A percentile compares a stretch with the other conserved stretches of the same genome.
These are phyloP conservation scores for Avena eriantha DNA, from an alignment of 176 grass and related monocot genomes.

Conservation along the genomic window DNA sequence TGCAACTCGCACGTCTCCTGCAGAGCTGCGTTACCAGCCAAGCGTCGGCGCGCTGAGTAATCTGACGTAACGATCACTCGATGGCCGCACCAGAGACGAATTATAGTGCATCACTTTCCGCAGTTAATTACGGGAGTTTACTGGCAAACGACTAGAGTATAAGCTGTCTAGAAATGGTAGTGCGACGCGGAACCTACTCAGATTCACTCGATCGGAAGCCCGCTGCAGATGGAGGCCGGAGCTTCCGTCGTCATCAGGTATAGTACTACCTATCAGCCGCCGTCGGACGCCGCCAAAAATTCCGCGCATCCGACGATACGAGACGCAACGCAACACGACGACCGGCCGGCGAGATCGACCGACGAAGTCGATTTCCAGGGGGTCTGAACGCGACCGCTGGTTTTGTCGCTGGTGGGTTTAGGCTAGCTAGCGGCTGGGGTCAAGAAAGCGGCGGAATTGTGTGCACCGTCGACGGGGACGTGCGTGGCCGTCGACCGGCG, in stretches of 20 bases:
- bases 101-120: neutral
- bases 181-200: neutral
- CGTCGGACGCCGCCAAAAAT: neutral
- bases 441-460: neutral
- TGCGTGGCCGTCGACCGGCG: neutral
- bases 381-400: slow-evolving; percentile 19
- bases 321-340: neutral
- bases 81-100: neutral
- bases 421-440: neutral
- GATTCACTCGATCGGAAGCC: too few relatives aligned
- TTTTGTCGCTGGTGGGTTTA: slow-evolving; percentile 25
- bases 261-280: neutral
- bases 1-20: too few relatives aligned
- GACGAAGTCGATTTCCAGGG: too few relatives aligned
- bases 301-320: neutral
- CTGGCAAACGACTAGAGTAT: neutral
- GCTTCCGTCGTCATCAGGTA: neutral
- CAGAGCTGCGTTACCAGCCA: too few relatives aligned
- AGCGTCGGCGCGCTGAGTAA: neutral
- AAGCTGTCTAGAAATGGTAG: neutral
- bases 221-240: neutral
- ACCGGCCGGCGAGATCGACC: neutral
- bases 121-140: neutral
- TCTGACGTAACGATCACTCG: neutral
- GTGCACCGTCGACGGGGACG: neutral